Evolutionary conservation across 2,329 filamentous ascomycete genomes (phyloP), one percentile per base, ranked within the genome.

Genomic region (Arthroderma uncinatum): DNA sequence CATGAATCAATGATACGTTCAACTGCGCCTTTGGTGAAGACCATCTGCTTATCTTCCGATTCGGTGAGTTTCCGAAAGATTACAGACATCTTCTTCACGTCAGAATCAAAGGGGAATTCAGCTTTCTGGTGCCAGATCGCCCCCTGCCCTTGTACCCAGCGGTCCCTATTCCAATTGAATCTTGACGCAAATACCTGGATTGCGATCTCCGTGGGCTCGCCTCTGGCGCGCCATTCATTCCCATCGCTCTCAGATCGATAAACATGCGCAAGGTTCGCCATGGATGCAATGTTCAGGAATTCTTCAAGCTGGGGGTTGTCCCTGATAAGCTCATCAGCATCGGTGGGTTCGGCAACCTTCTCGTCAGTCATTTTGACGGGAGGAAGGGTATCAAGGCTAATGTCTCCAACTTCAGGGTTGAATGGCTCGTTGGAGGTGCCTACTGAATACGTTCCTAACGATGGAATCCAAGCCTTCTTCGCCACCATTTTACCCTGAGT

Each of bases 61-160:
- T 12, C 58, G 55, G 42, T 59, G 56, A 5, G 62, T 59, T 67
- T 66, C 9, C 67, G 64, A 67, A 85, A 86, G 55, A 87, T 82
- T 37, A 87, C 84, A 0, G 84, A 86, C 85, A 89, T 89, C 64
- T 84, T 86, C 74, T 89, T 89, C 61, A 88, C 79, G 58, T 81
- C 81, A 0, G 84, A 87, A 65, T 89, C 85, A 61, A 89, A 89
- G 0, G 84, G 85, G 58, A 85, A 87, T 63, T 89, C 86, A 1
- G 82, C 81, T 23, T 83, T 71, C 62, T 85, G 76, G 19, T 71
- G 73, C 81, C 81, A 85, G 28, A 73, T 64, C 0, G 79, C 72
- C 2, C 71, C 71, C 1, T 79, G 73, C 1, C 77, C 79, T 10
- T 74, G 72, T 0, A 76, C 78, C 62, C 80, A 77, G 7, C 73